Conservation (phyloP, 2,329 filamentous ascomycete species). For the Apiospora pterosperma region DNA sequence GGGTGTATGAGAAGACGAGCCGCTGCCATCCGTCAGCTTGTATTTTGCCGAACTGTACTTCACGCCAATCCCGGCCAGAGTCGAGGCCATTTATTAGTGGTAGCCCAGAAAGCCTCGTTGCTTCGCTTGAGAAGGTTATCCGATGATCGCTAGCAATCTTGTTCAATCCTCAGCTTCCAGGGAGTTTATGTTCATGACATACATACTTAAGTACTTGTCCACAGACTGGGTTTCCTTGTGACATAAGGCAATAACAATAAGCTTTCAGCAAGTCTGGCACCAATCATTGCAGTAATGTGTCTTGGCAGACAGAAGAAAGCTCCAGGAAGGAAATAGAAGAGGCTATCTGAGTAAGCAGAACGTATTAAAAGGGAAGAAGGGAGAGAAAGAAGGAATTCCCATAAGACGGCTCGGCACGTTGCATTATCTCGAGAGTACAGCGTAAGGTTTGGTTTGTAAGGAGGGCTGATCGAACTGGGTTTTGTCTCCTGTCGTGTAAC, state of each 20-base stretch:
- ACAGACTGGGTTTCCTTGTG: background rate
- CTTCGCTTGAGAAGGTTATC: background rate
- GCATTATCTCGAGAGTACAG: background rate
- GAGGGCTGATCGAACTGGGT: background rate
- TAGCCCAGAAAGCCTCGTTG: background rate
- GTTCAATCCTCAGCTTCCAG: background rate
- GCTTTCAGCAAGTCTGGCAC: background rate
- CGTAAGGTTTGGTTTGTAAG: background rate
- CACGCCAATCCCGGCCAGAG: background rate
- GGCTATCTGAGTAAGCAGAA: background rate
- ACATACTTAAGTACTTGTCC: background rate
- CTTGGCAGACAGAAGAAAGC: background rate
- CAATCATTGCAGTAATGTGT: background rate
- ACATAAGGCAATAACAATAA: background rate
- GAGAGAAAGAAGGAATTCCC: background rate
- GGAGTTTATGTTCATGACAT: background rate
- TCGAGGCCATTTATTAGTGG: background rate
- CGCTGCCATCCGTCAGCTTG: background rate
- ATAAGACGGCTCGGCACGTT: background rate
- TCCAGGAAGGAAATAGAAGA: background rate
- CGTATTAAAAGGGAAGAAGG: background rate
- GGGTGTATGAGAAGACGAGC: background rate
- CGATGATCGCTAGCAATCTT: background rate
- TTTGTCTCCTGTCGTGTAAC: background rate
- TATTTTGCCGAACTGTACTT: background rate